phyloP scores from a whole-genome alignment of 2,329 filamentous ascomycete species.

The Microcyclosporella mali region DNA sequence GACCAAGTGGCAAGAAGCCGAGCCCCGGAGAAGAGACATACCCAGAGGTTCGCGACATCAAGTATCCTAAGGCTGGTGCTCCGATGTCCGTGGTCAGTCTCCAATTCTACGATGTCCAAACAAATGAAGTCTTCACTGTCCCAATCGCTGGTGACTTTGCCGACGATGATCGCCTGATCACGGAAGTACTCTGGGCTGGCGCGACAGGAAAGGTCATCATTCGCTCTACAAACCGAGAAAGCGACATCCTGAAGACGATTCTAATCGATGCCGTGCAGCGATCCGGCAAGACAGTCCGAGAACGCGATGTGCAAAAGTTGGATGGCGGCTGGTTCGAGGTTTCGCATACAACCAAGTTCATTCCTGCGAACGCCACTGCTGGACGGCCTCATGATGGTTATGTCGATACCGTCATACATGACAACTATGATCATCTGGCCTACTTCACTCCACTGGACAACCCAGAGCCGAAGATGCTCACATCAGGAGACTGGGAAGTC shows the following conservation, averaged over 20 bases:
- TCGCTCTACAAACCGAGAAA: slow-evolving; percentile 89
- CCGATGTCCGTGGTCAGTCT: slow-evolving; percentile 87
- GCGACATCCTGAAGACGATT: slow-evolving; percentile 81
- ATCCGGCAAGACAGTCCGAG: slow-evolving; percentile 70
- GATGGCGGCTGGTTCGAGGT: slow-evolving; percentile 98
- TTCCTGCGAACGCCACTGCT: slow-evolving; percentile 73
- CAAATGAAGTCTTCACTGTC: slow-evolving; percentile 72
- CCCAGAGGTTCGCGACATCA: slow-evolving; percentile 84
- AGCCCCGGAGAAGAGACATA: slow-evolving; percentile 73
- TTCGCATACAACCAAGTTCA: slow-evolving; percentile 74
- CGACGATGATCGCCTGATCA: slow-evolving; percentile 81
- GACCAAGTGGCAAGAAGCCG: slow-evolving; percentile 69
- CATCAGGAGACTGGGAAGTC: slow-evolving; percentile 87
- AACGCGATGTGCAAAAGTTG: slow-evolving; percentile 70
- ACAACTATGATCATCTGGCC: slow-evolving; percentile 82
- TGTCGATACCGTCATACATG: slow-evolving; percentile 80
- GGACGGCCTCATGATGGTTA: slow-evolving; percentile 75
- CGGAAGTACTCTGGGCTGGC: slow-evolving; percentile 86
- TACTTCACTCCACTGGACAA: slow-evolving; percentile 89
- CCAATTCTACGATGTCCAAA: slow-evolving; percentile 78
- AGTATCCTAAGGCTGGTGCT: slow-evolving; percentile 92
- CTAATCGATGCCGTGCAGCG: slow-evolving; percentile 72
- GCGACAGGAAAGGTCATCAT: slow-evolving; percentile 67
- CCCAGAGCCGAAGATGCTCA: slow-evolving; percentile 74
- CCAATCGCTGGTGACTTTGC: slow-evolving; percentile 69